These are phyloP conservation scores for Epichloe gansuensis DNA, from an alignment of 2,329 filamentous ascomycete genomes.

Conservation along the genomic window DNA sequence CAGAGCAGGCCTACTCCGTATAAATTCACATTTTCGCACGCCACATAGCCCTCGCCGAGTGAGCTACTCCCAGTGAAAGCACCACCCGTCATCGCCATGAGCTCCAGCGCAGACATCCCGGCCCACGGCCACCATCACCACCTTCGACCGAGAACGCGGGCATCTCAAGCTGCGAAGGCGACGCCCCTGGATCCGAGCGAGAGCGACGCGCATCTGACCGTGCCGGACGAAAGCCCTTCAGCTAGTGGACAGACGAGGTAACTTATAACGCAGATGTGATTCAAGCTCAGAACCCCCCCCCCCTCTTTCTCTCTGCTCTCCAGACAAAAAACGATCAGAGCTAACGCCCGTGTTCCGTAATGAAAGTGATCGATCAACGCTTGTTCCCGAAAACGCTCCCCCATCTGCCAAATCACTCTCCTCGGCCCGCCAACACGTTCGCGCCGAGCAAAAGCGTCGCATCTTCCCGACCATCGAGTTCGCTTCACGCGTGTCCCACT, in stretches of 20 bases:
- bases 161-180: constrained; percentile 34
- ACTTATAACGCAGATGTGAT: background rate
- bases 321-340: background rate
- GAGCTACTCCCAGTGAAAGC: too few relatives aligned
- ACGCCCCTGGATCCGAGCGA: constrained; percentile 24
- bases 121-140: constrained; percentile 21
- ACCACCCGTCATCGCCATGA: constrained; percentile 10
- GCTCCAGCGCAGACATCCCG: constrained; percentile 17
- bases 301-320: background rate
- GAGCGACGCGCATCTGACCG: constrained; percentile 21
- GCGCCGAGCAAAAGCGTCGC: constrained; percentile 67
- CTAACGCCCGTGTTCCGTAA: background rate
- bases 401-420: constrained; percentile 81
- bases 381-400: constrained; percentile 80
- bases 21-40: background rate
- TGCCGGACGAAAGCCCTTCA: constrained; percentile 19
- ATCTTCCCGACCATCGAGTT: constrained; percentile 92
- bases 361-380: constrained; percentile 65
- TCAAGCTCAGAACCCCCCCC: background rate
- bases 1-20: too few relatives aligned
- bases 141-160: constrained; percentile 36
- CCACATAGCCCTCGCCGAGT: too few relatives aligned
- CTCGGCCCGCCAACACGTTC: constrained; percentile 68
- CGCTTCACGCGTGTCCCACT: constrained; percentile 81
- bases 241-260: constrained; percentile 35